Base-by-base conservation (phyloP, 2,329 filamentous ascomycete genomes). In the Fusarium papillatum region DNA sequence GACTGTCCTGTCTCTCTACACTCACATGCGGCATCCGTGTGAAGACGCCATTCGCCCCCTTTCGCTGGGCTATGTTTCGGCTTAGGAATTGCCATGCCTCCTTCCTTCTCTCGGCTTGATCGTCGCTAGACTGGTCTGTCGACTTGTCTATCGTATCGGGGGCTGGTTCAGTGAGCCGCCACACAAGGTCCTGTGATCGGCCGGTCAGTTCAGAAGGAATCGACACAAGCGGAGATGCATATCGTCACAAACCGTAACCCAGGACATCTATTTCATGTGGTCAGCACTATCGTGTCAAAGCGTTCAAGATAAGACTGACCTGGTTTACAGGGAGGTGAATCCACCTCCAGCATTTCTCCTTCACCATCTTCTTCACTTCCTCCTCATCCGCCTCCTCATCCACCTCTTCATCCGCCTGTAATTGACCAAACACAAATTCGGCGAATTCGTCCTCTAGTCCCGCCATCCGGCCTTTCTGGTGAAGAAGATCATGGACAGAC, bases 281-380 rank as follows among this genome's bases (percentile, higher is more conserved):
- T 57, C 22, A 57, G 53, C 7, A 16, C 19, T 16, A 34, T 57
- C 29, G 11, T n/a, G 8, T 17, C 22, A 34, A 57, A 14, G 19
- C 0, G 11, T 36, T 13, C 53, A 29, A 14, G 53, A 36, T 9
- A 34, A 36, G 14, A 9, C 11, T 34, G 11, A 68, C 68, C 59
- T 73, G 66, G 43, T 73, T 73, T 7, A 61, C 34, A 3, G 71
- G 68, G 31, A 71, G 39, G 31, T 71, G 69, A 38, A 73, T 71
- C 71, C 71, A 73, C 61, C 29, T 61, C 71, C 68, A 73, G 10
- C 39, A 22, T 6, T 55, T 19, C n/a, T 48, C 17, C 19, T 57
- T 64, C 11, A 66, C 41, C 13, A 8, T 55, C 53, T 4, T n/a
- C 39, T 43, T 43, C 39, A 43, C 39, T n/a, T 19, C 19, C 39